A percentile compares a stretch with the other conserved stretches of the same genome.
These are phyloP conservation scores for Ploettnerulaceae sp. DNA, from an alignment of 2,329 filamentous ascomycete species.

Conservation along the genomic window DNA sequence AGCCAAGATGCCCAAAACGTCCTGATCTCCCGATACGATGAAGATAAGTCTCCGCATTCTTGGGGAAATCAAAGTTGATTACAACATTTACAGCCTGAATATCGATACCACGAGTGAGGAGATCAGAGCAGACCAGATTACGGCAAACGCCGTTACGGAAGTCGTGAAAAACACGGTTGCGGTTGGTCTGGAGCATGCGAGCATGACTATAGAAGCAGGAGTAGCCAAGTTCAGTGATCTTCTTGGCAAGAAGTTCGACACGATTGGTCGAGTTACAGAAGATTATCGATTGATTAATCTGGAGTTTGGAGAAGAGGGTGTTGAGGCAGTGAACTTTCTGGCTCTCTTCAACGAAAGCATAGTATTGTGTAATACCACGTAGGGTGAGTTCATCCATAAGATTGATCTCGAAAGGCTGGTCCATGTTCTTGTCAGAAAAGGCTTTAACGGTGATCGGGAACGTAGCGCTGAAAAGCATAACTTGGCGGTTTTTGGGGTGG, in stretches of 20 bases:
- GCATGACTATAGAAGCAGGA: slow-evolving; percentile 99
- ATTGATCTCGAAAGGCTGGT: slow-evolving; percentile 95
- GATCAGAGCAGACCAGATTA: slow-evolving; percentile 95
- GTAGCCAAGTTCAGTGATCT: slow-evolving; percentile 98
- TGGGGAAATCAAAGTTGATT: slow-evolving; percentile 99
- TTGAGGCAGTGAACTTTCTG: slow-evolving; percentile 99
- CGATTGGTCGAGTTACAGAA: slow-evolving; percentile 99
- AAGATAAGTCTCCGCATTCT: slow-evolving; percentile 98
- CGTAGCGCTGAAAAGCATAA: slow-evolving; percentile 98
- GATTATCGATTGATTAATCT: slow-evolving; percentile 99
- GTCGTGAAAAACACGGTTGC: slow-evolving; percentile 98
- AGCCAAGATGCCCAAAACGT: slow-evolving; percentile 91
- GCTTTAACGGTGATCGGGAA: slow-evolving; percentile 96
- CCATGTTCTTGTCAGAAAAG: slow-evolving; percentile 98
- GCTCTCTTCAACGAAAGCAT: slow-evolving; percentile 98
- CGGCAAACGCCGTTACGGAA: slow-evolving; percentile 97
- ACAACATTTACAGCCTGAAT: slow-evolving; percentile 99
- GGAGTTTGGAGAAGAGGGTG: slow-evolving; percentile 96
- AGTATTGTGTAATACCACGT: slow-evolving; percentile 97
- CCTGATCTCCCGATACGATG: slow-evolving; percentile 97
- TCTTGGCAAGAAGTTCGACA: slow-evolving; percentile 95
- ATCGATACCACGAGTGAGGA: slow-evolving; percentile 97
- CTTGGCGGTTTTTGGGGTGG: slow-evolving; percentile 94
- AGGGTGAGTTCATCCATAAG: slow-evolving; percentile 99
- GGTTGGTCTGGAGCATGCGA: slow-evolving; percentile 93